These are phyloP conservation scores for Debaryomycetaceae sp. DNA, from an alignment of 1,139 yeast genomes.

Conservation along the genomic window DNA sequence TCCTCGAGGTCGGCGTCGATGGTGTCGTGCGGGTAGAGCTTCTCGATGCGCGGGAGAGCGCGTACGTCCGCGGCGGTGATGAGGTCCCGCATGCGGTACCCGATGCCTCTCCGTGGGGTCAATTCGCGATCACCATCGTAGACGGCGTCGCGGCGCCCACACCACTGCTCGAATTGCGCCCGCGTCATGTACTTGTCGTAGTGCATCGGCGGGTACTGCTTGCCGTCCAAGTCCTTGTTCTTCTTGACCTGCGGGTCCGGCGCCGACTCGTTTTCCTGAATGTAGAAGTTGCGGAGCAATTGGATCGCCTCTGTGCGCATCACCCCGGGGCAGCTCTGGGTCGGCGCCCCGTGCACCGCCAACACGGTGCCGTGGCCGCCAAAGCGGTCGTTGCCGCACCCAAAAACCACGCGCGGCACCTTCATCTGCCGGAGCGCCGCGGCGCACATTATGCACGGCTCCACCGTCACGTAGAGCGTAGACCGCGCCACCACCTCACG, in stretches of 20 bases:
- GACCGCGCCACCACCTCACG: conserved; percentile 1
- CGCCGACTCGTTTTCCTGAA: conserved; percentile 79
- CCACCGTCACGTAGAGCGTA: conserved; percentile 87
- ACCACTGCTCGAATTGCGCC: conserved; percentile 23
- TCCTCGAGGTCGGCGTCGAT: conserved; percentile 19
- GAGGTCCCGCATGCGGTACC: conserved; percentile 23
- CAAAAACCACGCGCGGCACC: conserved; percentile 70
- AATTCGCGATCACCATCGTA: conserved; percentile 18
- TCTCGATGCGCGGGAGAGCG: conserved; percentile 20
- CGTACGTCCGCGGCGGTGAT: conserved; percentile 15
- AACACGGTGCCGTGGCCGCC: conserved; percentile 95
- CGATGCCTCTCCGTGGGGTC: conserved; percentile 25
- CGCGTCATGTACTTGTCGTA: conserved; percentile 17
- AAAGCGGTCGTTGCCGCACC: conserved; percentile 92
- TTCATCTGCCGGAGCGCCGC: conserved; percentile 81
- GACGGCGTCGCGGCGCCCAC: conserved; percentile 14
- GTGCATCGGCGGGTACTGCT: conserved; percentile 52
- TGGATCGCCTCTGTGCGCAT: conserved; percentile 78
- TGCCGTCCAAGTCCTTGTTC: conserved; percentile 65
- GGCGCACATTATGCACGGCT: conserved; percentile 99
- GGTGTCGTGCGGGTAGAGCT: conserved; percentile 12
- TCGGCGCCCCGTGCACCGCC: conserved; percentile 53
- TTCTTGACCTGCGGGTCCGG: conserved; percentile 78
- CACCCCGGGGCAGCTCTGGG: conserved; percentile 71
- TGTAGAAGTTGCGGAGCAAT: conserved; percentile 74